phyloP scores from a whole-genome alignment of 1,284 basidiomycete species.

The Ustilago loliicola region DNA sequence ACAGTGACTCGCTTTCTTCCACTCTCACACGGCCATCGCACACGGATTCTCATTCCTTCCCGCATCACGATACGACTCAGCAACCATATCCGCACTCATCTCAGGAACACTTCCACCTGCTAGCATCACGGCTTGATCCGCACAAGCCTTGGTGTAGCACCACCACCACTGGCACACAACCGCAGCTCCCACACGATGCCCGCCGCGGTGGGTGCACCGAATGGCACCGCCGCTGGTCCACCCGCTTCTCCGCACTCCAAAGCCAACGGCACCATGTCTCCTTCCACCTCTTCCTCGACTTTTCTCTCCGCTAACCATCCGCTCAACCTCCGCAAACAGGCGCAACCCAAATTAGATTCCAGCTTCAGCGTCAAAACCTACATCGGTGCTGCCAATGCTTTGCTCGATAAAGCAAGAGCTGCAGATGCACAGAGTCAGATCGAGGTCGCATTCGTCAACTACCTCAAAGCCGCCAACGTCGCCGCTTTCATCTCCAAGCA shows the following conservation, averaged over 20 bases:
- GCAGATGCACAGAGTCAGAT: constrained; percentile 66
- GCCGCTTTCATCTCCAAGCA: constrained; percentile 67
- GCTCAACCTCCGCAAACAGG: constrained; percentile 64
- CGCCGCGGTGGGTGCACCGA: constrained; percentile 26
- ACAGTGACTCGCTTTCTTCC: not conserved
- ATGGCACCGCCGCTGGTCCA: constrained; percentile 8
- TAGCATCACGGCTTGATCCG: no score
- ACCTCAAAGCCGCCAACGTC: constrained; percentile 67
- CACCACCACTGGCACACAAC: not conserved
- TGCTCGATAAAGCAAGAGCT: constrained; percentile 68
- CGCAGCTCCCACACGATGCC: constrained; percentile 25
- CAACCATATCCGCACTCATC: not conserved
- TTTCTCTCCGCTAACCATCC: constrained; percentile 65
- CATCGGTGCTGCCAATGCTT: constrained; percentile 65
- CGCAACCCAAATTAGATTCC: constrained; percentile 60
- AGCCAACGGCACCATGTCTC: not conserved
- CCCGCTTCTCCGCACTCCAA: constrained; percentile 7
- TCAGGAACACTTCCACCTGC: not conserved
- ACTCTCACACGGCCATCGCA: no score
- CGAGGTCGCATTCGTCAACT: constrained; percentile 69
- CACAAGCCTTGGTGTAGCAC: not conserved
- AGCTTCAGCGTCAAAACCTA: constrained; percentile 67
- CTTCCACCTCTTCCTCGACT: constrained; percentile 20
- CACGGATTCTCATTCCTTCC: not conserved
- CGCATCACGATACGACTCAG: not conserved